Base-by-base conservation (phyloP, 768 basidiomycete genomes). In the Daedaleopsis nitida region DNA sequence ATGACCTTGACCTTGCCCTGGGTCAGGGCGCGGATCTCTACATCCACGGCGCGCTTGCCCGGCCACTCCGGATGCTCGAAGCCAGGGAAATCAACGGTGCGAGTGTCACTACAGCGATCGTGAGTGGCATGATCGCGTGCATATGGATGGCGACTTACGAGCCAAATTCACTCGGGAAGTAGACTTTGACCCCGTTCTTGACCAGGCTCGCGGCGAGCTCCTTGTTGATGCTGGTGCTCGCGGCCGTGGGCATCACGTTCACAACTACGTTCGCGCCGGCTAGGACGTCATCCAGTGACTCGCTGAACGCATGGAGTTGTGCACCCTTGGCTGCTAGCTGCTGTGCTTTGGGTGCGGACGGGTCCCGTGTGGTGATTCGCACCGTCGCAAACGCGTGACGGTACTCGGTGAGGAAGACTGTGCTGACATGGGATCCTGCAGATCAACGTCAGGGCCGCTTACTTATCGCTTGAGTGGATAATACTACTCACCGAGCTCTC, bases 261-360 rank as follows among this genome's bases (percentile, higher is more conserved):
- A 70, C 64, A 39, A 71, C 52, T 27, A 69, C 65, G 51, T 70
- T 68, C 7, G 63, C 65, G 6, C 65, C 67, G n/a, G 34, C 35
- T 17, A 58, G 48, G 11, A 49, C 57, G 1, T 34, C 38, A 27
- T 65, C 58, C 24, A 68, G 27, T 5, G 54, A 32, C 2, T 34
- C 37, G 24, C 60, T 47, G 44, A 70, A 47, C 13, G 45, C 21
- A 39, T 55, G 35, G 7, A 68, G 27, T 42, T 65, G 59, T 0
- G 63, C 70, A 7, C 70, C 70, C 34, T 60, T 44, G 34, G n/a
- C 44, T 7, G 59, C 60, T 9, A 68, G 60, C 11, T 45, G 59
- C 23, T 60, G 21, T 5, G 69, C 62, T 1, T 24, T 53, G 1
- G 49, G 24, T 5, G 67, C 57, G 21, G 53, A 39, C 5, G 58